Percentiles rank a stretch among this genome's conserved stretches.
Evolutionary conservation across 768 basidiomycete genomes (phyloP).

Genomic region (Lyophyllum decastes): DNA sequence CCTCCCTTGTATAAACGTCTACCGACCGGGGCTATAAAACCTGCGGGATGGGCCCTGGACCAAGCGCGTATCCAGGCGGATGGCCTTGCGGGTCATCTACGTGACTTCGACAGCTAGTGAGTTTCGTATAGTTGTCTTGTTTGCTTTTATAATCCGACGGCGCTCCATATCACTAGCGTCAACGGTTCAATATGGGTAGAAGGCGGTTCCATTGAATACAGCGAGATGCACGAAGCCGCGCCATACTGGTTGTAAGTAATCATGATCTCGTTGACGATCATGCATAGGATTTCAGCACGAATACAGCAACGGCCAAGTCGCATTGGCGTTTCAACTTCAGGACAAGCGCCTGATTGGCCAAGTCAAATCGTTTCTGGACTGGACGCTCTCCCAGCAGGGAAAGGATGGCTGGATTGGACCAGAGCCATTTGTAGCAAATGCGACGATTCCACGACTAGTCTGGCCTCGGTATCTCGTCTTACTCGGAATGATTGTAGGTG

Average conservation of each 20-base stretch:
- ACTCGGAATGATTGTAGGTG: constrained; percentile 36
- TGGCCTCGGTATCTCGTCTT: constrained; percentile 46
- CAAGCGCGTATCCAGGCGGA: constrained; percentile 42
- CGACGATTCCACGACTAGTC: constrained; percentile 36
- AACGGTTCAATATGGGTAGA: constrained; percentile 45
- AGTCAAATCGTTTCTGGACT: constrained; percentile 39
- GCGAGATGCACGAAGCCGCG: constrained; percentile 44
- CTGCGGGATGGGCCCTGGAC: constrained; percentile 39
- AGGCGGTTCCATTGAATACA: constrained; percentile 43
- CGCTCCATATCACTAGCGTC: constrained; percentile 25
- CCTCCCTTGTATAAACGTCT: constrained; percentile 31
- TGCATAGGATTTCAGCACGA: not conserved
- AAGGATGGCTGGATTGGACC: constrained; percentile 45
- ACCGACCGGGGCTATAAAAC: constrained; percentile 38
- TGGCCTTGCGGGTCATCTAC: constrained; percentile 40
- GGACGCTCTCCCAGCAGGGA: constrained; percentile 36
- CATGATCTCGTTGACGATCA: not conserved
- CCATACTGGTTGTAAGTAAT: constrained; percentile 46
- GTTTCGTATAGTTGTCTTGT: constrained; percentile 1
- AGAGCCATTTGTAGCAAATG: constrained; percentile 36
- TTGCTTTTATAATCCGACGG: not conserved
- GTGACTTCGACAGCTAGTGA: constrained; percentile 42
- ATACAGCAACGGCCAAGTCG: constrained; percentile 40
- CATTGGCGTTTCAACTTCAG: constrained; percentile 41
- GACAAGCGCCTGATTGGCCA: constrained; percentile 38